phyloP scores from a whole-genome alignment of 345 rosid genomes.

The Pugionium dolabratum region DNA sequence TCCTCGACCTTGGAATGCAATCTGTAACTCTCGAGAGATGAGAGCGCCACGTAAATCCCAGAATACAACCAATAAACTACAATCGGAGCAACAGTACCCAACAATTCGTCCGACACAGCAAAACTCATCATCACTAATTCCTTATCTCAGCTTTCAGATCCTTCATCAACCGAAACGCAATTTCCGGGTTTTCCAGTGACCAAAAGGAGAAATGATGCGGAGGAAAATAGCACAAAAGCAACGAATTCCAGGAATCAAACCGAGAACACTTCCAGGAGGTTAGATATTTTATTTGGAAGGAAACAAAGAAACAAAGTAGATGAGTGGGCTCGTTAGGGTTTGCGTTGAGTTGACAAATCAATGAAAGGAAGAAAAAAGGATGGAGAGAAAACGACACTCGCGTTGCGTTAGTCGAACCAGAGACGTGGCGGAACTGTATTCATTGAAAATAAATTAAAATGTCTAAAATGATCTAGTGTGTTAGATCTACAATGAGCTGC shows the following conservation, averaged over 20 bases:
- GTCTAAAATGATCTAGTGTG: slow-evolving; percentile 6
- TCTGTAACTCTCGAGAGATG: slow-evolving; percentile 59
- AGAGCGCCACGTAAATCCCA: slow-evolving; percentile 62
- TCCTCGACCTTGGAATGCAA: slow-evolving; percentile 70
- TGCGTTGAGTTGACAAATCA: slow-evolving; percentile 38
- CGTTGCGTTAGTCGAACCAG: not conserved
- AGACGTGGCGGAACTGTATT: slow-evolving; percentile 35
- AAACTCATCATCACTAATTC: slow-evolving; percentile 48
- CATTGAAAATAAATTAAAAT: slow-evolving; percentile 1
- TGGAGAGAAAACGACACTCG: slow-evolving; percentile 1
- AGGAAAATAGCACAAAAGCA: not conserved
- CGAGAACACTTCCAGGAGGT: no score
- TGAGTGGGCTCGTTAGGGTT: slow-evolving; percentile 33
- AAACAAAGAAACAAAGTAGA: no score
- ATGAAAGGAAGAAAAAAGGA: slow-evolving; percentile 3
- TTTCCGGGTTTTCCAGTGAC: not conserved
- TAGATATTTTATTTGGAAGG: no score
- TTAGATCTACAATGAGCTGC: not conserved
- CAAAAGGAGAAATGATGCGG: not conserved
- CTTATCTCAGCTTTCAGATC: slow-evolving; percentile 34
- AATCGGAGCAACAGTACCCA: slow-evolving; percentile 78
- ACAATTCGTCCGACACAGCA: slow-evolving; percentile 68
- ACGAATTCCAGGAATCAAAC: not conserved
- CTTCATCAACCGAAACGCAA: slow-evolving; percentile 12
- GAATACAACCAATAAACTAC: slow-evolving; percentile 82